Conservation (phyloP, 768 basidiomycete genomes). For the Russula brevipes region DNA sequence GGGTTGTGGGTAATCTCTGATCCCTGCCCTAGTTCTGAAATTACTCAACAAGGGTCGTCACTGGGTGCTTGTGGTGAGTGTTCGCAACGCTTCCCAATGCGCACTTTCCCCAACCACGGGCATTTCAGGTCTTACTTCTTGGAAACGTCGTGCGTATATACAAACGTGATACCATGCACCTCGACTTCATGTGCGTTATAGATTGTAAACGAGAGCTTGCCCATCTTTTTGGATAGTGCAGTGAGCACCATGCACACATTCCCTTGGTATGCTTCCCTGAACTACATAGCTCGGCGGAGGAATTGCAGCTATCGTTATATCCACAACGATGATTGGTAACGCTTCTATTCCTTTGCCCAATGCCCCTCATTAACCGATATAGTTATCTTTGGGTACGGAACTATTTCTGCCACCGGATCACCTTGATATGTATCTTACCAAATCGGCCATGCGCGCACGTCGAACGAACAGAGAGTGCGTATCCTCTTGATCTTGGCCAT, state of each 20-base stretch:
- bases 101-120: not conserved
- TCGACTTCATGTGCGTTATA: conserved; percentile 27
- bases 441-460: not conserved
- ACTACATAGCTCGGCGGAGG: conserved; percentile 53
- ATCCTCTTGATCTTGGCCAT: not conserved
- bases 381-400: conserved; percentile 79
- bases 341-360: not conserved
- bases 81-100: conserved; percentile 16
- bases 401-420: not conserved
- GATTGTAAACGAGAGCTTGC: conserved; percentile 80
- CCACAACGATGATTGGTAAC: conserved; percentile 67
- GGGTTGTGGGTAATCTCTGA: conserved; percentile 3
- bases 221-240: conserved; percentile 76
- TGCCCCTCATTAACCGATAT: conserved; percentile 2
- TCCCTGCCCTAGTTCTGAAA: conserved; percentile 36
- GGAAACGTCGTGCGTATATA: conserved; percentile 69
- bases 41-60: conserved; percentile 50
- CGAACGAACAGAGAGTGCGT: conserved; percentile 12
- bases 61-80: conserved; percentile 83
- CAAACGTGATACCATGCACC: not conserved
- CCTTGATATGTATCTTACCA: not conserved
- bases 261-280: not conserved
- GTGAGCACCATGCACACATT: conserved; percentile 29
- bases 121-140: conserved; percentile 66
- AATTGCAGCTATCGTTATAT: conserved; percentile 69